Evolutionary conservation across 2,329 filamentous ascomycete species (phyloP), one percentile per base, ranked within the genome.

Genomic region (Monosporascus ibericus): DNA sequence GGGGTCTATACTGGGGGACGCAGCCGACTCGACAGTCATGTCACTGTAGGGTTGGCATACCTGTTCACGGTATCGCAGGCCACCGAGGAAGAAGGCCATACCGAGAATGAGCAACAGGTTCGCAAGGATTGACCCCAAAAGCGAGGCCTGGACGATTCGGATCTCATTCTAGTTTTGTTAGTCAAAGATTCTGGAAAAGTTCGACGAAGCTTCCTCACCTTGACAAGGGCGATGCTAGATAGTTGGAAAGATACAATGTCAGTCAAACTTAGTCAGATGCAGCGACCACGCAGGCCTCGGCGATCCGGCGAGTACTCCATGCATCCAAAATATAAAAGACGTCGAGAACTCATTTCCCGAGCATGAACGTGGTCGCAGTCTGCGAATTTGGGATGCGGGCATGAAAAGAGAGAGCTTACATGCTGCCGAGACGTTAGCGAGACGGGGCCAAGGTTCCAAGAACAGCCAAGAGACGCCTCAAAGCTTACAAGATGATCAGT

Each of bases 41-140:
- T 24, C 5, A 14, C 18, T 18, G 24, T 6, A n/a, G 46, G 50
- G 27, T 44, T 22, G 40, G 60, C 73, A 56, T 63, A 84, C 84
- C 75, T 96, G 92, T 74, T 96, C 92, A 67, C 88, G 86, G 69
- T 84, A 96, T 57, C 90, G 85, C 51, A 96, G 74, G 57, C 91
- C 92, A 64, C 92, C 92, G 24, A 95, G 73, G 49, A 95, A 80
- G 70, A 96, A 96, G 52, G 86, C 85, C 90, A 96, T 96, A 64
- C 92, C 92, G 61, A 96, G 73, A 65, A 95, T 95, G 55, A 96
- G 79, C 24, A 96, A 77, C 52, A 96, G 72, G 65, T 96, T 96
- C 58, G 91, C 87, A 58, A 96, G 74, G 62, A 96, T 95, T 2
- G 90, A 95, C 42, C 92, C 92, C 30, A 96, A 78, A 48, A 96